Evolutionary conservation across 2,329 filamentous ascomycete genomes (phyloP), one percentile per base, ranked within the genome.

Genomic region (Pseudogymnoascus sp.): DNA sequence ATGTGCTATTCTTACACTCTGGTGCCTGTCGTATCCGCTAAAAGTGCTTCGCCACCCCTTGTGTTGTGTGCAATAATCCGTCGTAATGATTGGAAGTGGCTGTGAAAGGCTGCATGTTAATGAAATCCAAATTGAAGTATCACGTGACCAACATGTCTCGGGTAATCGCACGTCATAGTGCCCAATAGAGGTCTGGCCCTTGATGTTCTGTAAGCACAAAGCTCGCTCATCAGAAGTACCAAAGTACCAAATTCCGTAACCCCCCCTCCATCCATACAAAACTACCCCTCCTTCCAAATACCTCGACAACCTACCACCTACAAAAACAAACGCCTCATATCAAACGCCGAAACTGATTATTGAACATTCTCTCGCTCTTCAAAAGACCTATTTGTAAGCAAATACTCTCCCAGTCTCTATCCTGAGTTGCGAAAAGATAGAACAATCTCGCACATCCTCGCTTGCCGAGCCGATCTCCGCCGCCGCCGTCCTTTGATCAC

Each of bases 231-330:
- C 45, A 31, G 45, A 31, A 52, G 45, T 52, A 52, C 45, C 45
- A 52, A 52, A 52, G 45, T 52, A 52, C 45, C 45, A 12, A 27
- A 48, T 29, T 5, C 39, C 21, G 13, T 13, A 21, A 21, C 21
- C 5, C 45, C 25, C 45, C 45, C 25, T 48, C 42, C 45, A 52
- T 52, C 27, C 6, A 7, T 9, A 10, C 12, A 21, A 42, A 21
- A 8, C 39, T 52, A 52, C 45, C 45, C 45, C 45, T 52, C 45
- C 45, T 31, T 52, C 45, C 45, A 52, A 52, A 52, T 52, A 52
- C 25, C 45, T 52, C 45, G 31, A 52, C 45, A 13, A 48, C 40
- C 25, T 21, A 40, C 37, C 42, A 48, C 45, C 45, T 31, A 52
- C 45, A 52, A 15, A 31, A n/a, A 27, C 15, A 27, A 48, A n/a